These are phyloP conservation scores for Nicotiana tabacum DNA, from an alignment of 257 asterid species.

Conservation along the genomic window DNA sequence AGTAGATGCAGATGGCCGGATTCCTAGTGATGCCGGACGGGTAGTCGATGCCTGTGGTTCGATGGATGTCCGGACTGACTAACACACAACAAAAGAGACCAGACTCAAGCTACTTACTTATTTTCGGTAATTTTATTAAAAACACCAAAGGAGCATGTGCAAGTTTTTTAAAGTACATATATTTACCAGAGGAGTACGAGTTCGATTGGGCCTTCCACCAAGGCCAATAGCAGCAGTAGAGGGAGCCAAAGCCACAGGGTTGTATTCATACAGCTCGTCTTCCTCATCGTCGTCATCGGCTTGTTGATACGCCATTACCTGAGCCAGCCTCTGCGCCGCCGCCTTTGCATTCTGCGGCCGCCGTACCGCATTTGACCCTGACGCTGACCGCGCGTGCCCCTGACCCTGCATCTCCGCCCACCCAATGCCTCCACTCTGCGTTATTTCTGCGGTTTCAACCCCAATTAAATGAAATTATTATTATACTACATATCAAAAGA, in stretches of 20 bases:
- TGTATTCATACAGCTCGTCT: conserved; percentile 59
- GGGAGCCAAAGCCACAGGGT: conserved; percentile 30
- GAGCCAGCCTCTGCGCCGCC: conserved; percentile 91
- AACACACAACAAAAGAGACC: conserved; percentile 27
- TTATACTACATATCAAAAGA: background rate
- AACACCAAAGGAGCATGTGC: background rate
- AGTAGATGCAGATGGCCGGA: conserved; percentile 5
- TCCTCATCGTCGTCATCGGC: conserved; percentile 68
- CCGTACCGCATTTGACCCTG: conserved; percentile 31
- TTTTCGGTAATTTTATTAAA: background rate
- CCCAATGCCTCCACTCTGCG: background rate
- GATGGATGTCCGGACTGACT: conserved; percentile 61
- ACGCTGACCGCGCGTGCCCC: conserved; percentile 33
- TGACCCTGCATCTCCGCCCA: background rate
- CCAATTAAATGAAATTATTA: background rate
- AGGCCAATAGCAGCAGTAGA: conserved; percentile 73
- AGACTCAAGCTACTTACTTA: conserved; percentile 6
- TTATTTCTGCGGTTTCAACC: background rate
- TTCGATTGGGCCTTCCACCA: conserved; percentile 50
- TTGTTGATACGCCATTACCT: conserved; percentile 73
- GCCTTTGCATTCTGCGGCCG: conserved; percentile 72
- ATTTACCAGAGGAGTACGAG: conserved; percentile 64
- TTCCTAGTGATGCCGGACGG: conserved; percentile 1
- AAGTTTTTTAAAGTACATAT: background rate
- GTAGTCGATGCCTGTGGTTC: conserved; percentile 26